A percentile compares a stretch with the other conserved stretches of the same genome.
Evolutionary conservation across 345 rosid species (phyloP).

Genomic region (Leavenworthia alabamica): DNA sequence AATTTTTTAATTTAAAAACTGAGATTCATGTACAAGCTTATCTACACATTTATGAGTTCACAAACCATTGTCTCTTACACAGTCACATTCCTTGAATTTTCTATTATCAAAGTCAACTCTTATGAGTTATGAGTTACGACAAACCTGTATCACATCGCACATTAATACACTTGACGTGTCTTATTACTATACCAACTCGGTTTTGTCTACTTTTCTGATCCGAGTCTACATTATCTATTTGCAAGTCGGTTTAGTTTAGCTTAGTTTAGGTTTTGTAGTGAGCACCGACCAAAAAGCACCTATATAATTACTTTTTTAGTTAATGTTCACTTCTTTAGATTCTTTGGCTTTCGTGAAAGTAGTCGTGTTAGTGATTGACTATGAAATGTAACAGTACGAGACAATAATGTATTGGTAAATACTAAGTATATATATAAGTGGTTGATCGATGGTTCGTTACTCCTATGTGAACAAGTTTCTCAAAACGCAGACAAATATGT

Average conservation of each 20-base stretch:
- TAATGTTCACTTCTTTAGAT: no score
- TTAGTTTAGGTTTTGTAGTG: not conserved
- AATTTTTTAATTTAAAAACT: not conserved
- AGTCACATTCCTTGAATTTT: not conserved
- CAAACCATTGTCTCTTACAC: not conserved
- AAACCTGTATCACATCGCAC: slow-evolving; percentile 2
- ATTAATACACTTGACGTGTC: slow-evolving; percentile 19
- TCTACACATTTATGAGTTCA: slow-evolving; percentile 26
- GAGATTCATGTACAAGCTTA: slow-evolving; percentile 5
- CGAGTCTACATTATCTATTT: not conserved
- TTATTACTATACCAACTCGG: not conserved
- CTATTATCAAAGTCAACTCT: slow-evolving; percentile 19
- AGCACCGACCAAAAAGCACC: not conserved
- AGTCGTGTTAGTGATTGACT: no score
- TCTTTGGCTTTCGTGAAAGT: not conserved
- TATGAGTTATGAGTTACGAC: slow-evolving; percentile 7
- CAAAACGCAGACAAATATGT: not conserved
- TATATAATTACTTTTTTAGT: not conserved
- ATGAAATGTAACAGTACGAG: no score
- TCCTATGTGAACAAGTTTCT: not conserved
- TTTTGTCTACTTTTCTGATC: not conserved
- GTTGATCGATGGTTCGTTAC: not conserved
- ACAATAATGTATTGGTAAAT: no score
- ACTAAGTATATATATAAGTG: no score
- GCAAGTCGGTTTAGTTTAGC: not conserved